phyloP scores from a whole-genome alignment of 2,329 filamentous ascomycete genomes.

The Exophiala sideris region DNA sequence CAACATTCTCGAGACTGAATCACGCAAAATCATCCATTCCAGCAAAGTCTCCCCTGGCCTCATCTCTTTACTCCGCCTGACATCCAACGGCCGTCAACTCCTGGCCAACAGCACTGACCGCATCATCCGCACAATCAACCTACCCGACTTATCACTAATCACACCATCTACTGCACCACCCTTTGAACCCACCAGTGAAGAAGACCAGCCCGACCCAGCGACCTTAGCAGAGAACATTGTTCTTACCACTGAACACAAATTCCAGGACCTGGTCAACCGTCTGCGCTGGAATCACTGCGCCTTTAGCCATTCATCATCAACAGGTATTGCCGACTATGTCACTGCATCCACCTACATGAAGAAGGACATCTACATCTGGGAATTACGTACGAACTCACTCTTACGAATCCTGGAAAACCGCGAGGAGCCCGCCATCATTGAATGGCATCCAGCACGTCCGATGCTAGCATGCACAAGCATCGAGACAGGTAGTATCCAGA shows the following conservation, averaged over 20 bases:
- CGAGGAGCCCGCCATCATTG: slow-evolving; percentile 92
- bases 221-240: slow-evolving; percentile 60
- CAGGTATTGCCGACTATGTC: slow-evolving; percentile 67
- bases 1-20: slow-evolving; percentile 85
- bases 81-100: slow-evolving; percentile 77
- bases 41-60: slow-evolving; percentile 83
- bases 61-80: slow-evolving; percentile 82
- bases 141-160: slow-evolving; percentile 66
- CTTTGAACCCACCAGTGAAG: slow-evolving; percentile 40
- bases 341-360: slow-evolving; percentile 97
- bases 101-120: slow-evolving; percentile 92
- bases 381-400: slow-evolving; percentile 85
- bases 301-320: slow-evolving; percentile 58
- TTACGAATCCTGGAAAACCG: slow-evolving; percentile 97
- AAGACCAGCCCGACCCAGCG: slow-evolving; percentile 67
- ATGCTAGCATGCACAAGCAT: slow-evolving; percentile 87
- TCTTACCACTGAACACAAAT: slow-evolving; percentile 92
- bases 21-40: slow-evolving; percentile 80
- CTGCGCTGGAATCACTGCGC: slow-evolving; percentile 96
- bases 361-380: slow-evolving; percentile 69
- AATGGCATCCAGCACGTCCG: slow-evolving; percentile 87
- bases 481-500: slow-evolving; percentile 88
- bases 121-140: slow-evolving; percentile 85
- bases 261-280: slow-evolving; percentile 94
- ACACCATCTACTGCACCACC: slow-evolving; percentile 14